Conservation (phyloP, 345 rosid genomes). For the sweet orange (Citrus sinensis) region DNA sequence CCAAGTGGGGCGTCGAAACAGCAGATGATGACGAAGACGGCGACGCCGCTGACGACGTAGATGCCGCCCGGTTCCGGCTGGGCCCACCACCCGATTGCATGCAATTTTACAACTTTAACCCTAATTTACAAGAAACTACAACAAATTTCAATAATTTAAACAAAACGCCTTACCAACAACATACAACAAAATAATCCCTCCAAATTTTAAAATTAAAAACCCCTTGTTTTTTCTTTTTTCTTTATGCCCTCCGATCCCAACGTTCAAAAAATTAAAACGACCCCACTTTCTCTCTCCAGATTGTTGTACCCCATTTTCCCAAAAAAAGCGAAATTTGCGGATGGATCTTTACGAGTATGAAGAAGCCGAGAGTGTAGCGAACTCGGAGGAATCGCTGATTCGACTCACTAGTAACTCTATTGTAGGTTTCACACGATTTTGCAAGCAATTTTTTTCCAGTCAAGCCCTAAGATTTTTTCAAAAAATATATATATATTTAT, state of each 20-base stretch:
- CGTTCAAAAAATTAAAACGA: slow-evolving; percentile 40
- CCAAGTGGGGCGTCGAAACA: slow-evolving; percentile 64
- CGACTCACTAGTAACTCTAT: slow-evolving; percentile 32
- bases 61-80: slow-evolving; percentile 77
- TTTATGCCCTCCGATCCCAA: slow-evolving; percentile 56
- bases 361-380: slow-evolving; percentile 28
- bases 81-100: slow-evolving; percentile 94
- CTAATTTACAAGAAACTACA: slow-evolving; percentile 13
- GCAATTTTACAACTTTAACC: slow-evolving; percentile 41
- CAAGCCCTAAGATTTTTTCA: slow-evolving; percentile 43
- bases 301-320: slow-evolving; percentile 27
- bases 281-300: slow-evolving; percentile 31
- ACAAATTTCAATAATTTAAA: slow-evolving; percentile 11
- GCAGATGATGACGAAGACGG: slow-evolving; percentile 97
- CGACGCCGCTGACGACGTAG: slow-evolving; percentile 89
- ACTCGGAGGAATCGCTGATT: slow-evolving; percentile 37
- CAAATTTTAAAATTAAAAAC: slow-evolving; percentile 30
- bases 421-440: slow-evolving; percentile 40
- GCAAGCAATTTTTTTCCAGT: slow-evolving; percentile 23
- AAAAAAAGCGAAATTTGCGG: slow-evolving; percentile 44
- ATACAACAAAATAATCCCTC: slow-evolving; percentile 41
- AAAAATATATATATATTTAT: background rate
- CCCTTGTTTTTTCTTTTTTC: background rate
- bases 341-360: slow-evolving; percentile 36
- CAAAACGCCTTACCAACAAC: slow-evolving; percentile 19